phyloP scores from a whole-genome alignment of 2,329 filamentous ascomycete species.

The Epichloe sibirici region DNA sequence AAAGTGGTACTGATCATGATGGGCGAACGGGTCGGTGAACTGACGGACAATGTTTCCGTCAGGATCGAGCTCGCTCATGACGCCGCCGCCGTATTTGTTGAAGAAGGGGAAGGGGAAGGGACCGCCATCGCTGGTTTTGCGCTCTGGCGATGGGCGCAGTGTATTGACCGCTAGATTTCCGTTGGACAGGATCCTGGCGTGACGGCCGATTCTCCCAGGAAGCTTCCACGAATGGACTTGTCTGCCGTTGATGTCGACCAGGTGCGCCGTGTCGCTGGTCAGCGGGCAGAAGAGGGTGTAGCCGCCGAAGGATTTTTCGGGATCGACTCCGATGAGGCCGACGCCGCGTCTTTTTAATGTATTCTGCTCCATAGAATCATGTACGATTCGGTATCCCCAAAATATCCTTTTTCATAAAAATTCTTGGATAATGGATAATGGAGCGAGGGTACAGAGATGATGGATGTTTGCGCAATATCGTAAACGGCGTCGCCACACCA shows the following conservation, averaged over 20 bases:
- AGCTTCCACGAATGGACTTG: conserved; percentile 19
- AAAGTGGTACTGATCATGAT: conserved; percentile 19
- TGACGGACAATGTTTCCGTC: conserved; percentile 15
- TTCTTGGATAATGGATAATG: no score
- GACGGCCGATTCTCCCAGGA: conserved; percentile 16
- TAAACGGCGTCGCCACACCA: background rate
- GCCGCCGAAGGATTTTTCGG: conserved; percentile 13
- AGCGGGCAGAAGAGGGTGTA: conserved; percentile 19
- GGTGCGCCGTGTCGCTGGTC: conserved; percentile 14
- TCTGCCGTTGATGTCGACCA: conserved; percentile 17
- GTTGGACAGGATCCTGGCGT: conserved; percentile 16
- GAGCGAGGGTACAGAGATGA: background rate
- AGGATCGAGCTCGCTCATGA: conserved; percentile 18
- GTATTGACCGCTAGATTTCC: conserved; percentile 20
- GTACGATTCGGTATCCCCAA: background rate
- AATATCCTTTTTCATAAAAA: no score
- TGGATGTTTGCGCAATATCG: background rate
- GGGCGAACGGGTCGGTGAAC: conserved; percentile 15
- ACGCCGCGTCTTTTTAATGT: conserved; percentile 17
- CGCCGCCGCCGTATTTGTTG: conserved; percentile 18
- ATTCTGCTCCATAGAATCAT: conserved; percentile 17
- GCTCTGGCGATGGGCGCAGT: conserved; percentile 7
- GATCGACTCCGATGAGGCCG: conserved; percentile 17
- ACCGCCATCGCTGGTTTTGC: conserved; percentile 10
- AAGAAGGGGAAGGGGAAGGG: conserved; percentile 18